A percentile compares a stretch with the other conserved stretches of the same genome.
Conservation (phyloP, 2,329 filamentous ascomycete species). For the Uncinocarpus reesii region DNA sequence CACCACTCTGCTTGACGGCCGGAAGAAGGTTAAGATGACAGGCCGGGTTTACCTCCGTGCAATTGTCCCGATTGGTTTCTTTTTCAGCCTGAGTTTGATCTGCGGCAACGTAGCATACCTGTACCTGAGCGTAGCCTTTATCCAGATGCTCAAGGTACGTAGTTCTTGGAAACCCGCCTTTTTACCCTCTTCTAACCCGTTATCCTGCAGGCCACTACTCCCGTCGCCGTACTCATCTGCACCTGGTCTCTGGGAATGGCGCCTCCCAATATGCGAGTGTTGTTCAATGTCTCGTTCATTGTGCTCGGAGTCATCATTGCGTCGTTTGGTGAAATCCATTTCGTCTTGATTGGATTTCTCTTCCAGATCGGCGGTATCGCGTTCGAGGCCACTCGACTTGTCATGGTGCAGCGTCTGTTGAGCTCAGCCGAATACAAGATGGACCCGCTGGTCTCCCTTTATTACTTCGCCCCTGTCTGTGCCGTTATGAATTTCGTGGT, state of each 20-base stretch:
- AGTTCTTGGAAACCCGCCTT: constrained; percentile 16
- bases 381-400: constrained; percentile 70
- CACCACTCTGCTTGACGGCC: constrained; percentile 79
- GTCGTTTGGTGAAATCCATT: constrained; percentile 90
- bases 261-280: constrained; percentile 71
- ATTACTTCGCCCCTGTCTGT: constrained; percentile 82
- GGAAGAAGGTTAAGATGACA: constrained; percentile 96
- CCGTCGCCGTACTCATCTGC: constrained; percentile 80
- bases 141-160: constrained; percentile 96
- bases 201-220: constrained; percentile 67
- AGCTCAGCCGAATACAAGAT: constrained; percentile 72
- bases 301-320: constrained; percentile 91
- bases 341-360: constrained; percentile 54
- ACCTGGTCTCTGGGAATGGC: constrained; percentile 81
- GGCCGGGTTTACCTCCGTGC: constrained; percentile 83
- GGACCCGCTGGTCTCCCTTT: constrained; percentile 77
- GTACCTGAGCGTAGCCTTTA: constrained; percentile 91
- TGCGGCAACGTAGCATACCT: constrained; percentile 94
- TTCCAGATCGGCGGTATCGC: constrained; percentile 65
- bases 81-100: constrained; percentile 93
- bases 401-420: constrained; percentile 77
- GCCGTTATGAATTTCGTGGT: constrained; percentile 68
- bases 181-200: constrained; percentile 3
- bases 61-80: constrained; percentile 87
- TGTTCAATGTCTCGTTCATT: constrained; percentile 89